Base-by-base conservation (phyloP, 441 rosid species). In the Aleurites moluccanus region DNA sequence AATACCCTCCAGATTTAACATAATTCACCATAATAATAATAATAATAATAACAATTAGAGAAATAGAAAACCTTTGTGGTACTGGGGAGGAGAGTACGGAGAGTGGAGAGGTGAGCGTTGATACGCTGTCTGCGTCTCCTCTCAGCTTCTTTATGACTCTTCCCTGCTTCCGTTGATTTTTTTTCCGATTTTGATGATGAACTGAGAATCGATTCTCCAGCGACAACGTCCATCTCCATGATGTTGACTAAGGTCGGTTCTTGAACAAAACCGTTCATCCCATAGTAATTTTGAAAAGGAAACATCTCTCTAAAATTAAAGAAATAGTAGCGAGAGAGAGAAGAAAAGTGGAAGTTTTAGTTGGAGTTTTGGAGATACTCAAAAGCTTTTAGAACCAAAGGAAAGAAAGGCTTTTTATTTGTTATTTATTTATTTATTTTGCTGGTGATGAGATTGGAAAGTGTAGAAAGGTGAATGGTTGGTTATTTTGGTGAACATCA, bases 111-210 rank as follows among this genome's bases (percentile, higher is more conserved):
- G 67, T 87, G 90, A 42, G 84, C 72, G 79, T 88, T 85, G 81
- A 88, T 87, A 42, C 90, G 86, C 76, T 87, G 87, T 72, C 92
- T 70, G 80, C 90, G 90, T 59, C 86, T 82, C 81, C 92, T 79
- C 65, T 87, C 92, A 1, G 92, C 89, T 70, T 87, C 92, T 78
- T 82, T 84, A 74, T 88, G 92, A 69, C 89, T 85, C 79, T 76
- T 82, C 79, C 85, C 80, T 53, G 85, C 79, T n/a, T 75, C 86
- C 47, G 65, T 50, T 6, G 85, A 73, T 75, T 78, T 81, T 50
- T 63, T 77, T 23, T 70, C 79, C 35, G 78, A 56, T 63, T 23
- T 65, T 1, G 82, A 72, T 4, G 78, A 72, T 6, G 80, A 79
- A 61, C 47, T 59, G 47, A 57, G 44, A 60, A 75, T 30, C 27